Evolutionary conservation across 371 early-diverging fungal species (phyloP).

Genomic region (Phascolomyces articulosus): DNA sequence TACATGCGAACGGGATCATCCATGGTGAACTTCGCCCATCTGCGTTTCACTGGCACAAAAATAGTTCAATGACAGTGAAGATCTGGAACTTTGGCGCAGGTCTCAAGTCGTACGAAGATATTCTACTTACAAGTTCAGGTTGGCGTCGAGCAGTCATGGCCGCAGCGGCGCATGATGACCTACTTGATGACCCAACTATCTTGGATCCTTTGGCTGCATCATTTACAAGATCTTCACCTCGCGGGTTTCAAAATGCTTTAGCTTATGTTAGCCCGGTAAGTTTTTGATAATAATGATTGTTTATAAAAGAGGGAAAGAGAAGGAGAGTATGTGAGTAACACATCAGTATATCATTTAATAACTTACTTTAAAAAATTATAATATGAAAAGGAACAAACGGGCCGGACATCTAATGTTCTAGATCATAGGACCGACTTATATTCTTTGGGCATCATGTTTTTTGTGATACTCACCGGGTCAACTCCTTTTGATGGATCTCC

Average conservation of each 20-base stretch:
- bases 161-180: slow-evolving; percentile 13
- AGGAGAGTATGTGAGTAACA: not conserved
- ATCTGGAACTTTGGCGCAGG: slow-evolving; percentile 47
- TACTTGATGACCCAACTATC: slow-evolving; percentile 7
- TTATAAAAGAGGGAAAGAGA: too few relatives aligned
- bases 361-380: too few relatives aligned
- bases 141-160: slow-evolving; percentile 32
- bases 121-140: slow-evolving; percentile 36
- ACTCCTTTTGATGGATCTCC: slow-evolving; percentile 53
- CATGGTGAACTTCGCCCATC: slow-evolving; percentile 46
- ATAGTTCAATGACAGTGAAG: slow-evolving; percentile 22
- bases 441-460: slow-evolving; percentile 57
- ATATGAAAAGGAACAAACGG: slow-evolving; percentile 52
- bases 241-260: slow-evolving; percentile 35
- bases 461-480: slow-evolving; percentile 49
- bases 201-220: not conserved
- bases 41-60: slow-evolving; percentile 28
- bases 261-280: slow-evolving; percentile 42
- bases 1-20: slow-evolving; percentile 42
- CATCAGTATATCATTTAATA: not conserved
- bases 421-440: slow-evolving; percentile 63
- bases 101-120: slow-evolving; percentile 40
- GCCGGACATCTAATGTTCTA: slow-evolving; percentile 56
- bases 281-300: not conserved
- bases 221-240: slow-evolving; percentile 1